Conservation (phyloP, 139 green algal species). For the Edaphochlamys debaryana region DNA sequence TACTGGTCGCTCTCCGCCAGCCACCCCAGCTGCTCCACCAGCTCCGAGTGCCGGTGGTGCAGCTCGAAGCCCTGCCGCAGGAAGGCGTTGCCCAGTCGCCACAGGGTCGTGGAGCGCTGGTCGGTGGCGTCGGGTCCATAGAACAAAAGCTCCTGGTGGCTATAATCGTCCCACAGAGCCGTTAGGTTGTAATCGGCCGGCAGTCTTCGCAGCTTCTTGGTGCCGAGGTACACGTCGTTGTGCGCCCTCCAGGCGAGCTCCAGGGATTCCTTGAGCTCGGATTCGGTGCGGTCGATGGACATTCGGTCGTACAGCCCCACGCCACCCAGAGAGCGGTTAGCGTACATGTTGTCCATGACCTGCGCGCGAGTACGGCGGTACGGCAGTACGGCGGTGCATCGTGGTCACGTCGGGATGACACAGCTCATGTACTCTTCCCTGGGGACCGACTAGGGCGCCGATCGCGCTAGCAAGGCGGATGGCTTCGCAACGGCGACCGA, state of each 20-base stretch:
- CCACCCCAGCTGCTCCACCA: not conserved
- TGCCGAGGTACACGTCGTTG: slow-evolving; percentile 34
- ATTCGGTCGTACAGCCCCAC: slow-evolving; percentile 1
- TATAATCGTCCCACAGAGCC: slow-evolving; percentile 19
- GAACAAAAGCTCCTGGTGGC: slow-evolving; percentile 27
- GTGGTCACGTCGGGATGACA: no score
- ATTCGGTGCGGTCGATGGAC: not conserved
- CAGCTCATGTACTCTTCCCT: no score
- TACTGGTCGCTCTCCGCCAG: not conserved
- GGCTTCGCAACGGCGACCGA: no score
- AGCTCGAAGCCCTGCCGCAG: slow-evolving; percentile 39
- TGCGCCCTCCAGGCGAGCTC: slow-evolving; percentile 19
- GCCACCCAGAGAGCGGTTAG: not conserved
- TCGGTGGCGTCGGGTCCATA: not conserved
- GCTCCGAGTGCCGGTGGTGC: slow-evolving; percentile 6
- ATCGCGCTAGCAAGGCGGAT: no score
- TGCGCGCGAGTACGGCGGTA: not conserved
- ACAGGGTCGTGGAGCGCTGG: slow-evolving; percentile 14
- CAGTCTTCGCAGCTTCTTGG: not conserved
- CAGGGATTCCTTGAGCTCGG: slow-evolving; percentile 16
- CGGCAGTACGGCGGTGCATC: not conserved
- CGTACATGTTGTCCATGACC: slow-evolving; percentile 38
- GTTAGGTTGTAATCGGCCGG: slow-evolving; percentile 29
- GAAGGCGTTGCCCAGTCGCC: slow-evolving; percentile 49
- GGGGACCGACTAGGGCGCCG: no score